A percentile compares a stretch with the other conserved stretches of the same genome.
Evolutionary conservation across 805 yeast species (phyloP).

Genomic region (Candida krabiensis): DNA sequence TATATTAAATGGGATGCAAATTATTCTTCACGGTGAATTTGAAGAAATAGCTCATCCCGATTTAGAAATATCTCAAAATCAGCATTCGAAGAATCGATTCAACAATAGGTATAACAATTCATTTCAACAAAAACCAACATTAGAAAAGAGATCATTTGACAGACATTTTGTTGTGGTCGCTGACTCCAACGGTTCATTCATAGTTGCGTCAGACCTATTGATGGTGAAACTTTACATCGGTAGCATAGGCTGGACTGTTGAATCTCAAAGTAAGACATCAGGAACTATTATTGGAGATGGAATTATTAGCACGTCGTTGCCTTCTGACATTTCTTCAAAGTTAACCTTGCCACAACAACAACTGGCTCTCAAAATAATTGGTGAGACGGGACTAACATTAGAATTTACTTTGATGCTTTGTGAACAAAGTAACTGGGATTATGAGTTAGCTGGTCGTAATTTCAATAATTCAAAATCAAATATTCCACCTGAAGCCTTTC

Average conservation of each 20-base stretch:
- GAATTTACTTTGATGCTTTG: conserved; percentile 80
- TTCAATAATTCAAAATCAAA: conserved; percentile 61
- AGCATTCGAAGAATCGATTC: conserved; percentile 11
- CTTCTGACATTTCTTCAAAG: conserved; percentile 54
- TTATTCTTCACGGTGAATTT: conserved; percentile 82
- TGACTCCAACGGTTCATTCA: conserved; percentile 63
- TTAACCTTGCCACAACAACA: conserved; percentile 59
- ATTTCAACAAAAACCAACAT: conserved; percentile 26
- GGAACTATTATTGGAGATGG: conserved; percentile 17
- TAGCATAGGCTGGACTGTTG: conserved; percentile 53
- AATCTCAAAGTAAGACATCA: neutral
- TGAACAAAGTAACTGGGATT: conserved; percentile 86
- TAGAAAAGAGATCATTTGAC: conserved; percentile 77
- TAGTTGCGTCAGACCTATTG: conserved; percentile 86
- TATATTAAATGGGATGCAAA: conserved; percentile 72
- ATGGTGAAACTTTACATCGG: conserved; percentile 62
- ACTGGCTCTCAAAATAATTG: conserved; percentile 60
- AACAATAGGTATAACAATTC: conserved; percentile 28
- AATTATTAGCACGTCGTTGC: conserved; percentile 31
- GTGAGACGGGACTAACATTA: conserved; percentile 73
- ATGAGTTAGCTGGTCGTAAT: conserved; percentile 62
- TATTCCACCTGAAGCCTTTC: conserved; percentile 58
- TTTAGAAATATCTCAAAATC: conserved; percentile 1
- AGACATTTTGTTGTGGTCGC: conserved; percentile 76
- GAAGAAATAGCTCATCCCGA: conserved; percentile 66